Conservation (phyloP, 495 filamentous ascomycete species). For the Xylaria flabelliformis region DNA sequence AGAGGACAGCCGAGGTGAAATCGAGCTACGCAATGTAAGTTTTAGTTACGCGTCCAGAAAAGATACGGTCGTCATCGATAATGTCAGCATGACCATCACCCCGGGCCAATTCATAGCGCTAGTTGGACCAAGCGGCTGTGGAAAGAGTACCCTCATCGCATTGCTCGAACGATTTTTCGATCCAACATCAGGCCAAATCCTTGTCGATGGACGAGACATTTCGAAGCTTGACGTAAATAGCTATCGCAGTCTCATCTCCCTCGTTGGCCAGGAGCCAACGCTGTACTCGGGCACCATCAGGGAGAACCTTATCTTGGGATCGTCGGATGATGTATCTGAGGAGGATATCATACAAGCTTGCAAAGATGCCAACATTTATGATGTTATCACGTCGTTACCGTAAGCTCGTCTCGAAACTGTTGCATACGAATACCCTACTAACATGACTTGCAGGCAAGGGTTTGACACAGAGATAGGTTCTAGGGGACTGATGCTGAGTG, state of each 20-base stretch:
- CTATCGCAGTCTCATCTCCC: constrained; percentile 62
- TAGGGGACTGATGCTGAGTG: constrained; percentile 57
- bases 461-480: neutral
- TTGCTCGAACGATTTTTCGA: constrained; percentile 72
- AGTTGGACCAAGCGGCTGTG: constrained; percentile 74
- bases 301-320: constrained; percentile 64
- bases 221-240: constrained; percentile 47
- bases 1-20: constrained; percentile 43
- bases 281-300: constrained; percentile 63
- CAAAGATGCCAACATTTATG: constrained; percentile 64
- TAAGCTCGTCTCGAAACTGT: neutral
- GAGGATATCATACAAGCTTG: constrained; percentile 63
- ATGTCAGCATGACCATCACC: constrained; percentile 62
- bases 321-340: constrained; percentile 50
- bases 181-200: constrained; percentile 57
- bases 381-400: constrained; percentile 67
- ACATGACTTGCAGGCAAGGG: neutral
- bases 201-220: constrained; percentile 59
- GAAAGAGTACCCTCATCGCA: constrained; percentile 72
- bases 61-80: constrained; percentile 55
- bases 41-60: constrained; percentile 66
- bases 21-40: constrained; percentile 62
- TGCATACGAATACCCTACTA: neutral
- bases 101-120: constrained; percentile 72
- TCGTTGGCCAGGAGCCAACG: constrained; percentile 69